Evolutionary conservation across 805 yeast genomes (phyloP).

Genomic region (Candida verbasci): DNA sequence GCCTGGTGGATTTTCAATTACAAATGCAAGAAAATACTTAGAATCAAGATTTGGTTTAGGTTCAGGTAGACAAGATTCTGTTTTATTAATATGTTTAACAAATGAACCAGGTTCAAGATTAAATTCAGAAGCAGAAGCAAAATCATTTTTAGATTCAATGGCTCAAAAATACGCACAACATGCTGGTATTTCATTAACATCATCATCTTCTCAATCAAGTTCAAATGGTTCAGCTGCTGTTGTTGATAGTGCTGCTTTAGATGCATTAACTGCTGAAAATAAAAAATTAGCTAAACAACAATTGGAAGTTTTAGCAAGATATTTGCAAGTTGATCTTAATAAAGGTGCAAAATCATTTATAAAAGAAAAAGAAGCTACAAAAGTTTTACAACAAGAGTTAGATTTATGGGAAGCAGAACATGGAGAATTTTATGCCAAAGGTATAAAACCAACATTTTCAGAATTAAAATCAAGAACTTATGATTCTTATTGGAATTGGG

Average conservation of each 20-base stretch:
- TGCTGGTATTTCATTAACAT: constrained; percentile 71
- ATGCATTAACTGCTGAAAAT: constrained; percentile 68
- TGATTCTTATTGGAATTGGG: constrained; percentile 99
- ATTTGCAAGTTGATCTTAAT: constrained; percentile 87
- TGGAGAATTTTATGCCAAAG: constrained; percentile 91
- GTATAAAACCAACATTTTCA: constrained; percentile 86
- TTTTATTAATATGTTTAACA: constrained; percentile 75
- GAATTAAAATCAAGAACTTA: constrained; percentile 91
- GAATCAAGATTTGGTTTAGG: constrained; percentile 91
- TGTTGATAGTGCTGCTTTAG: constrained; percentile 93
- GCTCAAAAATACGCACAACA: constrained; percentile 82
- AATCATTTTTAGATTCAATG: constrained; percentile 75
- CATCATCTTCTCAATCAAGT: constrained; percentile 58
- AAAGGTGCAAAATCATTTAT: constrained; percentile 84
- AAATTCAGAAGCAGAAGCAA: constrained; percentile 83
- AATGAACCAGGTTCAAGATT: constrained; percentile 90
- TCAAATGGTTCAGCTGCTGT: constrained; percentile 78
- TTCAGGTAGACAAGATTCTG: constrained; percentile 91
- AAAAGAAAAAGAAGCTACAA: constrained; percentile 80
- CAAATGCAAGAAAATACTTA: constrained; percentile 87
- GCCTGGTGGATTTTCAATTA: constrained; percentile 98
- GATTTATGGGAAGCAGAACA: constrained; percentile 80
- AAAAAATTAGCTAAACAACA: constrained; percentile 68
- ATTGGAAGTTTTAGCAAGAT: constrained; percentile 89
- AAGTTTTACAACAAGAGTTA: constrained; percentile 79